Evolutionary conservation across 768 basidiomycete species (phyloP), one percentile per base, ranked within the genome.

Genomic region (Collybia mongolica): DNA sequence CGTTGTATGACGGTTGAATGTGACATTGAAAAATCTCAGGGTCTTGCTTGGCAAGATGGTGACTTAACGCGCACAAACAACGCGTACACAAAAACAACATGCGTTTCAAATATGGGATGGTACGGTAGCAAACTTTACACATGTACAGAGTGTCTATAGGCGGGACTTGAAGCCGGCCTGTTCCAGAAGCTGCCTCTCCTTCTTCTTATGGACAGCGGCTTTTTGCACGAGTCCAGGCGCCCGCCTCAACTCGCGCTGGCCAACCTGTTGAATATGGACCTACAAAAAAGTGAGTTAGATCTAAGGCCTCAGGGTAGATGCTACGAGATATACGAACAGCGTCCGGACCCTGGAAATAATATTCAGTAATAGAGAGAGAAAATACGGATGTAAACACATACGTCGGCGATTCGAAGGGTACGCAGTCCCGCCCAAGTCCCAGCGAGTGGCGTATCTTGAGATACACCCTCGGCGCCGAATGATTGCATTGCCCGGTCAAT

Each of bases 401-500:
- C 91, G 67, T 93, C 91, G 49, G 91, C 91, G 59, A 92, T 78
- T 24, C 96, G 83, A 19, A 99, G 78, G 0, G 95, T 97, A 47
- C 97, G 80, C 56, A 98, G 65, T 7, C 80, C 79, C 22, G 92
- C 89, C 77, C 84, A 98, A 52, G 79, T 77, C 44, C 67, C 61
- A 0, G 96, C 93, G 28, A 99, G 80, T 18, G 83, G 81, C 29
- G 86, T 86, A 60, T 98, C 96, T 69, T 97, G 93, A 19, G 81
- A 90, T 39, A 99, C 72, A 28, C 97, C 97, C 68, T 98, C 96
- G n/a, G 94, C 97, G 46, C 97, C 97, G 60, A 88, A 93, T 0
- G 90, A 76, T 73, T 99, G 97, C 44, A 98, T 98, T 2, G 93
- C 88, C n/a, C 93, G 86, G 70, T 99, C 97, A 35, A 98, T 77